Percentiles rank a stretch among this genome's conserved stretches.
These are phyloP conservation scores for Ceratocystis alfenasii DNA, from an alignment of 2,329 filamentous ascomycete species.

Conservation along the genomic window DNA sequence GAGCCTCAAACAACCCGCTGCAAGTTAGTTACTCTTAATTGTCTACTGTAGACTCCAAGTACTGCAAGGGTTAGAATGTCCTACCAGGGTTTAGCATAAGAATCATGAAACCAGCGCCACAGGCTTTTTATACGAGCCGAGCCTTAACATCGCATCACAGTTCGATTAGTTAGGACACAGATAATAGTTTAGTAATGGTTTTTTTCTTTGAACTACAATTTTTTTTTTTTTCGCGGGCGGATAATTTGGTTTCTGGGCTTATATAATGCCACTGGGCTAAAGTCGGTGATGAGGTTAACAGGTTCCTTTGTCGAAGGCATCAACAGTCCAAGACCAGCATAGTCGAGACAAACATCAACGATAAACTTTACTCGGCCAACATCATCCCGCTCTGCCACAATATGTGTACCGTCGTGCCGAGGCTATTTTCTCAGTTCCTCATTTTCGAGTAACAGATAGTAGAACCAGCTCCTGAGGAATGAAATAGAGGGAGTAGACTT, in stretches of 20 bases:
- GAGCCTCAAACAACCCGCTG: no score
- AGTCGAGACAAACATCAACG: not conserved
- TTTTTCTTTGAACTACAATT: conserved; percentile 14
- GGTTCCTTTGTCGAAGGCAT: not conserved
- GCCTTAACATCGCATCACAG: not conserved
- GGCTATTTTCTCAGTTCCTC: no score
- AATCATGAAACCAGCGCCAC: no score
- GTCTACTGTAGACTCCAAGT: no score
- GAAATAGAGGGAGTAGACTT: not conserved
- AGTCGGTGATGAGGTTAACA: conserved; percentile 9
- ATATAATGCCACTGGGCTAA: conserved; percentile 20
- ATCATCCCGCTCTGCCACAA: conserved; percentile 20
- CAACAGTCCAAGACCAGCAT: not conserved
- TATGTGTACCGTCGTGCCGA: conserved; percentile 13
- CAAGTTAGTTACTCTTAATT: no score
- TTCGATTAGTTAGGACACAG: not conserved
- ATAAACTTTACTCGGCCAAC: not conserved
- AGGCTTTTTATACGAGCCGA: no score
- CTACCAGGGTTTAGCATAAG: no score
- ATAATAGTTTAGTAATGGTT: not conserved
- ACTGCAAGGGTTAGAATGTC: no score
- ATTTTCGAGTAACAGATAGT: not conserved
- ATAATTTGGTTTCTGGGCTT: conserved; percentile 20
- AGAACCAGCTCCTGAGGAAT: not conserved
- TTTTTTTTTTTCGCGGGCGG: conserved; percentile 20